Evolutionary conservation across 768 basidiomycete species (phyloP).

Genomic region (Mycena rosella): DNA sequence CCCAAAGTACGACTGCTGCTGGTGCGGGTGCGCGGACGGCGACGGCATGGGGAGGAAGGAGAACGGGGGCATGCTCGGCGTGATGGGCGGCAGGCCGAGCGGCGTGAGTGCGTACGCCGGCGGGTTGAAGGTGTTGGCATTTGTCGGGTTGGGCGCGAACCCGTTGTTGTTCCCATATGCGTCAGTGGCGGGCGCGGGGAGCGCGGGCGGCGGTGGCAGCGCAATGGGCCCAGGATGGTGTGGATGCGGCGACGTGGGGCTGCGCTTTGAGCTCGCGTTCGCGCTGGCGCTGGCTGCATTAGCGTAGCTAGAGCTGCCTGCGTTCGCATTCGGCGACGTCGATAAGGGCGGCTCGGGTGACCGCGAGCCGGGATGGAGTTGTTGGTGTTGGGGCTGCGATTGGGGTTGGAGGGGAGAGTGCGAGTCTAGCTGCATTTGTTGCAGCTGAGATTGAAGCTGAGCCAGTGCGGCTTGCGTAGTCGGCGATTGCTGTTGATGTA

Average conservation of each 20-base stretch:
- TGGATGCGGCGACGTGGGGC: conserved; percentile 47
- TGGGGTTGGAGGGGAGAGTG: conserved; percentile 14
- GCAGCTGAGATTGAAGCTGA: conserved; percentile 22
- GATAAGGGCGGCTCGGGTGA: background rate
- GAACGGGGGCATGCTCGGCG: conserved; percentile 98
- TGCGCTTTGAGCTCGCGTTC: conserved; percentile 15
- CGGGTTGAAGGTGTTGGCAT: conserved; percentile 50
- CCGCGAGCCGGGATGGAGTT: background rate
- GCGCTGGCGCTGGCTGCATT: background rate
- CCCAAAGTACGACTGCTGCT: conserved; percentile 31
- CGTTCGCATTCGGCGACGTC: background rate
- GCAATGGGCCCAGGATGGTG: conserved; percentile 80
- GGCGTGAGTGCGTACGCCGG: conserved; percentile 66
- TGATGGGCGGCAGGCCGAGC: conserved; percentile 91
- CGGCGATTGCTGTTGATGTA: conserved; percentile 46
- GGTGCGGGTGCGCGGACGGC: conserved; percentile 23
- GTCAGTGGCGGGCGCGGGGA: conserved; percentile 32
- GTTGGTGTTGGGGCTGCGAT: background rate
- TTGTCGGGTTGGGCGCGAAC: conserved; percentile 40
- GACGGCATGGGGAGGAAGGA: conserved; percentile 70
- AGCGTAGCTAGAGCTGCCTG: background rate
- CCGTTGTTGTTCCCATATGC: conserved; percentile 35
- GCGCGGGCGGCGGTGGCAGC: conserved; percentile 66
- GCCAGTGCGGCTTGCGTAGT: conserved; percentile 16
- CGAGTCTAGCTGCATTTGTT: conserved; percentile 24